Percentiles rank a stretch among this genome's conserved stretches.
Conservation (phyloP, 257 asterid genomes). For the Cruciata laevipes region DNA sequence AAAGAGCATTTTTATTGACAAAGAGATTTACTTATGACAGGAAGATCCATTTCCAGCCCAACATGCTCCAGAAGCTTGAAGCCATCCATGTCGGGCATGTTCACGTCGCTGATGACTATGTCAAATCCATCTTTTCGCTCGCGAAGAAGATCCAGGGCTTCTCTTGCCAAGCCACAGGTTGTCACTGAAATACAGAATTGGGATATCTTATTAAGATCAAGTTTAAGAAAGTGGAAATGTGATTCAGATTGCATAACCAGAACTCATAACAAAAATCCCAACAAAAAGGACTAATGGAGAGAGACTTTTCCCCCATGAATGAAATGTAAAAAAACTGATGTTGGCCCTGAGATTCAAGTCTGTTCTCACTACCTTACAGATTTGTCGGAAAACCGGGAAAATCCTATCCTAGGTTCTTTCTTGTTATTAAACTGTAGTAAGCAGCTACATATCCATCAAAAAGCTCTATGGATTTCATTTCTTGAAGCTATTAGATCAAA, state of each 20-base stretch:
- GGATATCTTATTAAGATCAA: neutral
- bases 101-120: constrained; percentile 89
- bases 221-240: neutral
- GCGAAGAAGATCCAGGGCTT: constrained; percentile 70
- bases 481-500: neutral
- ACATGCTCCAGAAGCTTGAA: constrained; percentile 91
- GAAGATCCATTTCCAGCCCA: constrained; percentile 96
- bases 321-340: no score
- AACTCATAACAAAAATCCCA: neutral
- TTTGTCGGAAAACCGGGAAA: no score
- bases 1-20: neutral
- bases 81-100: constrained; percentile 99
- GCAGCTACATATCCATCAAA: neutral
- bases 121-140: constrained; percentile 77
- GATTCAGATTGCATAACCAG: neutral
- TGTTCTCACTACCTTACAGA: no score
- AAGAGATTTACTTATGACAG: constrained; percentile 70
- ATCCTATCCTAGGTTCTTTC: neutral
- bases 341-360: no score
- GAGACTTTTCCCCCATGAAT: no score
- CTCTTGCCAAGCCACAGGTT: constrained; percentile 68
- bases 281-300: neutral
- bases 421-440: no score
- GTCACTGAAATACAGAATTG: constrained; percentile 50
- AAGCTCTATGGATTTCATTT: no score